Base-by-base conservation (phyloP, 2,329 filamentous ascomycete genomes). In the Xylariales sp. region DNA sequence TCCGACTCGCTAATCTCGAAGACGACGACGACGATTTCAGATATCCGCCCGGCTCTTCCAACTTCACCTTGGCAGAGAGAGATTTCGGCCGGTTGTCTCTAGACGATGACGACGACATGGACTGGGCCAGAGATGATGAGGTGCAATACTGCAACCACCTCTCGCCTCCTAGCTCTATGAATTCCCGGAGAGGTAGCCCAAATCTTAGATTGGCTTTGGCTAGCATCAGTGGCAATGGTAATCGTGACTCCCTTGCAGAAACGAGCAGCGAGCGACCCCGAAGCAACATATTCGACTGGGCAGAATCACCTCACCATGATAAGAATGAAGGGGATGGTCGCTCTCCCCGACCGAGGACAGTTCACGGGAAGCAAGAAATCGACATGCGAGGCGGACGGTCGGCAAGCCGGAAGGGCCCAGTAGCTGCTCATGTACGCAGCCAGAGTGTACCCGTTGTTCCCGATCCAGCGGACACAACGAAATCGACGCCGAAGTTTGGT, bases 201-300 rank as follows among this genome's bases (percentile, higher is more conserved):
- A 74, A 70, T 44, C 62, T 76, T 27, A 71, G 76, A 40, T 63
- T 72, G 21, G 76, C 75, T n/a, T 64, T 82, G 39, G 67, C 69
- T 31, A 70, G 61, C 44, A 68, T 78, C 33, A 77, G 69, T 37
- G 71, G 71, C 31, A 75, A 73, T 47, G 60, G 60, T 12, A 60
- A 59, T 31, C 54, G 57, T 9, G 65, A 69, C 6, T 56, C 56
- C 16, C 59, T 55, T n/a, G 57, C 58, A 33, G 51, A 60, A 24
- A 49, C 53, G 27, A 44, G 48, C 28, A 58, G 51, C 31, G 76
- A 82, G 40, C 70, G 78, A 11, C 76, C 76, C 3, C 67, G 76
- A 46, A 86, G 83, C 59, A 89, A 76, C 50, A 68, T 90, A 3
- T 90, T 90, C 52, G 86, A 90, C 59, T 88, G 84, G 84, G 80